Base-by-base conservation (phyloP, 257 asterid genomes). In the Fraxinus americana region DNA sequence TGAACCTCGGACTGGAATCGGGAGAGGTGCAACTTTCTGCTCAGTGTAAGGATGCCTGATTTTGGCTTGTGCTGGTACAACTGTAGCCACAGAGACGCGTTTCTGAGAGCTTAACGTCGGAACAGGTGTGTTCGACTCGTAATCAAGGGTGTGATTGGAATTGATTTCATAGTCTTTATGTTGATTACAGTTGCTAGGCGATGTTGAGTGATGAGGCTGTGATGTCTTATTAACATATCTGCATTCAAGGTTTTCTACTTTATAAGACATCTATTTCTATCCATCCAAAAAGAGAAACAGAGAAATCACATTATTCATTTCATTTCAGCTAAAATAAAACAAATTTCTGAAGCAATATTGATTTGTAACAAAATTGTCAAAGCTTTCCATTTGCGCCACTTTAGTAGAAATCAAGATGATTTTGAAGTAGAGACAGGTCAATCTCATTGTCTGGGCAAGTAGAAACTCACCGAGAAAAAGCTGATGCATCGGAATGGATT, bases 401-500 rank as follows among this genome's bases (percentile, higher is more conserved):
- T 63, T 4, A 63, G 69, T 3, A 63, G 19, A 63, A 63, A 63
- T 27, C 34, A 27, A 27, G n/a, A 63, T 25, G 17, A 63, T 63
- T 27, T 63, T 63, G 35, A 63, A 11, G 67, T 59, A 59, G 67
- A 9, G 67, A 59, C 7, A 48, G 59, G 16, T 14, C 21, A 48
- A 48, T 48, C n/a, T 48, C 7, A 54, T 19, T 54, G 65, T 27
- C 4, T 25, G 32, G 69, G 36, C n/a, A 63, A 34, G 69, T 27
- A 25, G 69, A 77, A 72, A 83, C 92, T 91, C 83, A 96, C 99
- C 97, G 77, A 16, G 97, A 92, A 84, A 96, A 96, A 70, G 99
- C 89, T 36, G 99, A 96, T 54, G 94, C 93, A 86, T 91, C 94
- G 3, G 99, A 96, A 82, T 91, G 99, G 83, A 90, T 92, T 79